Conservation (phyloP, 2,329 filamentous ascomycete species). For the Colletotrichum abscissum region DNA sequence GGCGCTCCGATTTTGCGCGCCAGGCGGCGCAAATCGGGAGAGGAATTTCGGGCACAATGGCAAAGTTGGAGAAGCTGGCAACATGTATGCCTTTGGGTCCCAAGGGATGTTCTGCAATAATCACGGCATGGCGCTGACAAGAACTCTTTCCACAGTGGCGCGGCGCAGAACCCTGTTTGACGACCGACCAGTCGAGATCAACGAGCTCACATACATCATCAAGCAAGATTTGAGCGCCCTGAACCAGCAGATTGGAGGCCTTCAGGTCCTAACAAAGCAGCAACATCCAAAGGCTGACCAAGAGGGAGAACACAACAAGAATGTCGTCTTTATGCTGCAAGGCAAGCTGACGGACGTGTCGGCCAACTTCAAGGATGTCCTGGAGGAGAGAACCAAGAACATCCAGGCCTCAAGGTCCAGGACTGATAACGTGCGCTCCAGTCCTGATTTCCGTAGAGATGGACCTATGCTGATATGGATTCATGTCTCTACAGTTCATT, state of each 20-base stretch:
- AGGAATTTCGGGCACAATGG: conserved; percentile 92
- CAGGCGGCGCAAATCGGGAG: conserved; percentile 91
- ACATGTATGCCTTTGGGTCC: conserved; percentile 68
- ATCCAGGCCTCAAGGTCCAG: conserved; percentile 92
- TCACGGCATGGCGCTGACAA: conserved; percentile 13
- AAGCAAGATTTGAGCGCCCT: conserved; percentile 90
- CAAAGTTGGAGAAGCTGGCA: conserved; percentile 92
- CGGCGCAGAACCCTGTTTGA: conserved; percentile 97
- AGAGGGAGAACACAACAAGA: conserved; percentile 97
- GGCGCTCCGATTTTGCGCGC: conserved; percentile 90
- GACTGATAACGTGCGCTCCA: conserved; percentile 76
- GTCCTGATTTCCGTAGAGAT: no score
- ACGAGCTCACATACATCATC: conserved; percentile 92
- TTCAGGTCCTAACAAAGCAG: conserved; percentile 82
- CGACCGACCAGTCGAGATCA: conserved; percentile 94
- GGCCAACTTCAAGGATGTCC: conserved; percentile 95
- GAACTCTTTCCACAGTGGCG: conserved; percentile 70
- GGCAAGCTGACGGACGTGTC: conserved; percentile 90
- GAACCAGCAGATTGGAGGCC: conserved; percentile 86
- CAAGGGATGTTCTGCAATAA: neutral
- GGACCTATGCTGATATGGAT: neutral
- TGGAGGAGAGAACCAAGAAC: conserved; percentile 97
- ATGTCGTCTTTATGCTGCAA: conserved; percentile 91
- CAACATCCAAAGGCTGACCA: conserved; percentile 81
- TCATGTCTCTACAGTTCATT: conserved; percentile 68